These are phyloP conservation scores for Aspergillus nomiae DNA, from an alignment of 2,329 filamentous ascomycete species.

Conservation along the genomic window DNA sequence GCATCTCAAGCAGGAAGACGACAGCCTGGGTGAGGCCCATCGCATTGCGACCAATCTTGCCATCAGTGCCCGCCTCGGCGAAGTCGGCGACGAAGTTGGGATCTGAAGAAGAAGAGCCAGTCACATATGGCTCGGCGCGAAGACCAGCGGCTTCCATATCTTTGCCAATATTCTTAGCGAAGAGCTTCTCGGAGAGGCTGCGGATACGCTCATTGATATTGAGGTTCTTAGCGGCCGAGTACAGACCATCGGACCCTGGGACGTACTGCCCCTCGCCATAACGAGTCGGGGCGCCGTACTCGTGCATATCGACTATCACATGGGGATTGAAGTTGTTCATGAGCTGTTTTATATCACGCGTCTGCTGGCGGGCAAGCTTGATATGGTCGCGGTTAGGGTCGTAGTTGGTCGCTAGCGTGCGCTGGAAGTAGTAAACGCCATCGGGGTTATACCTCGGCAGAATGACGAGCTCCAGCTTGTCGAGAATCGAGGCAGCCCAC, in stretches of 20 bases:
- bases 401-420: neutral
- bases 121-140: neutral
- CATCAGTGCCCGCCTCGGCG: neutral
- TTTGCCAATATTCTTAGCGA: neutral
- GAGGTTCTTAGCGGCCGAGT: neutral
- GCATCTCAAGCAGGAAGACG: neutral
- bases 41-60: neutral
- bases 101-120: neutral
- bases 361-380: neutral
- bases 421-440: neutral
- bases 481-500: neutral
- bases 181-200: neutral
- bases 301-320: neutral
- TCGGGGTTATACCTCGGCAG: neutral
- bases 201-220: neutral
- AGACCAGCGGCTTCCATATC: neutral
- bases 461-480: neutral
- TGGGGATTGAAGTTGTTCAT: neutral
- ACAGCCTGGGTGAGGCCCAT: neutral
- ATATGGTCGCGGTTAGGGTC: neutral
- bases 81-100: neutral
- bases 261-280: neutral
- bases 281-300: neutral
- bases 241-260: neutral
- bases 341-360: neutral